Percentiles rank a stretch among this genome's conserved stretches.
Conservation (phyloP, 441 rosid species). For the Macaranga tanarius region DNA sequence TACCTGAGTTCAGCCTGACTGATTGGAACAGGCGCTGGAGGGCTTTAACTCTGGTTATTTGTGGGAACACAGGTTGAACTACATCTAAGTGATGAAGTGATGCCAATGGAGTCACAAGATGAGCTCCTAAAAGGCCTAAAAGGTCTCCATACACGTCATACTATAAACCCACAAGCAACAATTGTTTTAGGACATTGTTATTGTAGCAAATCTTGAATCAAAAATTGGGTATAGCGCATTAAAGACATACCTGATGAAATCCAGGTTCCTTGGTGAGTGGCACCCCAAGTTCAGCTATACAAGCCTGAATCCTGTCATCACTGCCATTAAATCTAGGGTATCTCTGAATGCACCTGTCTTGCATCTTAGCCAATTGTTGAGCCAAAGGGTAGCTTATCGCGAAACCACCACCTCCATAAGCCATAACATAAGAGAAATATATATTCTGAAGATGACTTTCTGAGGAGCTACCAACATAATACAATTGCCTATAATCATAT, state of each 20-base stretch:
- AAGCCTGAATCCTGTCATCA: conserved; percentile 86
- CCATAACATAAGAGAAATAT: conserved; percentile 80
- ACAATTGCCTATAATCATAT: conserved; percentile 66
- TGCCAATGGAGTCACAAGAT: conserved; percentile 69
- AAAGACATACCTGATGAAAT: conserved; percentile 71
- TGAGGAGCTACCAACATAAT: conserved; percentile 79
- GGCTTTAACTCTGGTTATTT: conserved; percentile 54
- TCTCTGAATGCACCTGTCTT: conserved; percentile 77
- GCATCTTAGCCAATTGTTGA: conserved; percentile 63
- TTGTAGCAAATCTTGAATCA: not conserved
- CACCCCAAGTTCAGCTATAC: conserved; percentile 81
- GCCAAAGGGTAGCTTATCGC: conserved; percentile 87
- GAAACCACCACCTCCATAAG: conserved; percentile 87
- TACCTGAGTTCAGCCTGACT: conserved; percentile 63
- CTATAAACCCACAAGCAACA: conserved; percentile 37
- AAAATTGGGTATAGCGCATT: not conserved
- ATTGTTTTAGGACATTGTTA: not conserved
- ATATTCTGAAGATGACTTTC: conserved; percentile 89
- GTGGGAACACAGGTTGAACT: conserved; percentile 67
- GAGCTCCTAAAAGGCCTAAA: conserved; percentile 67
- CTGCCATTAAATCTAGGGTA: conserved; percentile 82
- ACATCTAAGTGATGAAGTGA: conserved; percentile 81
- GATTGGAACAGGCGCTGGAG: conserved; percentile 56
- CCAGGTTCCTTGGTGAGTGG: conserved; percentile 83
- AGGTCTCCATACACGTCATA: conserved; percentile 80